Evolutionary conservation across 2,329 filamentous ascomycete genomes (phyloP).

Genomic region (Aspergillus jensenii): DNA sequence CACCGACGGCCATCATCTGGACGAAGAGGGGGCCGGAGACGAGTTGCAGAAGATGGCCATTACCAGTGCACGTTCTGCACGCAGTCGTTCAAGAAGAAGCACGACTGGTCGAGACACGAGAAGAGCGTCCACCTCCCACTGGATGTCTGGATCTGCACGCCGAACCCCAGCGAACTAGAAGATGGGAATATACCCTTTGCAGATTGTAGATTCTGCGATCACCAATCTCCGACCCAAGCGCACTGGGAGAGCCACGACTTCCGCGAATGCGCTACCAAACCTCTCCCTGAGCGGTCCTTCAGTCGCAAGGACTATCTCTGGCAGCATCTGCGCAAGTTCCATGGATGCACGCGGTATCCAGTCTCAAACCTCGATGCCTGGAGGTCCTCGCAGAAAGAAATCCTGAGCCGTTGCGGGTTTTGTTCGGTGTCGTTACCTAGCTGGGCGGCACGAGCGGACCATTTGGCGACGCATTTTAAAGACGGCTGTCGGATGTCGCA

Average conservation of each 20-base stretch:
- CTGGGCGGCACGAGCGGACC: slow-evolving; percentile 54
- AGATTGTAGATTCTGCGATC: slow-evolving; percentile 52
- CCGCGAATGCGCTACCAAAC: slow-evolving; percentile 52
- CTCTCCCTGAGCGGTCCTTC: slow-evolving; percentile 53
- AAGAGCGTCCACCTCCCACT: slow-evolving; percentile 50
- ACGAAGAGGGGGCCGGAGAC: slow-evolving; percentile 9
- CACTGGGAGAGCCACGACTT: slow-evolving; percentile 57
- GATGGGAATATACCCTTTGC: neutral
- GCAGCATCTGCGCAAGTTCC: slow-evolving; percentile 59
- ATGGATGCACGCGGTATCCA: slow-evolving; percentile 49
- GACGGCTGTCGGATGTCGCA: slow-evolving; percentile 53
- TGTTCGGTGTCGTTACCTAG: slow-evolving; percentile 48
- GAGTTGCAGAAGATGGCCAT: slow-evolving; percentile 12
- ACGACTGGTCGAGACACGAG: slow-evolving; percentile 53
- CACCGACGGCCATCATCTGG: slow-evolving; percentile 9
- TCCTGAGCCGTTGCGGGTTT: slow-evolving; percentile 57
- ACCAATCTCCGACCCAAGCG: slow-evolving; percentile 41
- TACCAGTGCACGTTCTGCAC: slow-evolving; percentile 53
- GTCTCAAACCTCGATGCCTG: slow-evolving; percentile 55
- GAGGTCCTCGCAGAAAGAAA: slow-evolving; percentile 52
- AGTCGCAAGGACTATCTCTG: slow-evolving; percentile 58
- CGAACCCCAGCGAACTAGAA: slow-evolving; percentile 19
- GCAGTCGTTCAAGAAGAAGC: slow-evolving; percentile 49
- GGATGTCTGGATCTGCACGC: slow-evolving; percentile 42
- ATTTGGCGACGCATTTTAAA: slow-evolving; percentile 57